Base-by-base conservation (phyloP, 768 basidiomycete genomes). In the Crassisporium funariophilum region DNA sequence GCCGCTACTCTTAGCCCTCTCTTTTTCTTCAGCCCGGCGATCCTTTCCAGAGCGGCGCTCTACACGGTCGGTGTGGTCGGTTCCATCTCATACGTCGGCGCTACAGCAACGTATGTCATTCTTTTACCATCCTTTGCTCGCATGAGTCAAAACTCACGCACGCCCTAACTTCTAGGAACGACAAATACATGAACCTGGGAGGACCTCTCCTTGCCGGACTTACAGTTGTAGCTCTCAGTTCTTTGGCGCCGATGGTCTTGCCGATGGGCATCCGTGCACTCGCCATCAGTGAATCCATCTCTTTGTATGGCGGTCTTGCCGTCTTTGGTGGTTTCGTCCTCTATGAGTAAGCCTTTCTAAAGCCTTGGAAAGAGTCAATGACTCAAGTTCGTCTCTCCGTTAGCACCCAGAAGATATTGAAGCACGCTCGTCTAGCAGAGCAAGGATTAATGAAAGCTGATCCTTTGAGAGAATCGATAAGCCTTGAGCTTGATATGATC, bases 1-100 rank as follows among this genome's bases (percentile, higher is more conserved):
- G 89, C 89, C 5, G 86, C 89, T 5, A 90, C 88, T 2, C 73
- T 95, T 33, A 88, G 86, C 52, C 92, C 92, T 2, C 64, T 95
- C n/a, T 92, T 91, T 72, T 93, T 95, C 77, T 66, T 93, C 36
- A 84, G 75, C 58, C 92, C 92, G 2, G 90, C 88, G 10, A 78
- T 95, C 52, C 77, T 95, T 40, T 86, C 86, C 13, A 83, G 92
- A 22, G 92, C 92, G 7, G 92, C 90, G 4, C 71, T 95, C 2
- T 95, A 95, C 68, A 94, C 92, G 0, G 78, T 83, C 27, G 91
- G 91, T 20, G 81, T 90, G 2, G 88, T 92, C n/a, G 91, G 90
- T 4, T 81, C 88, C 2, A 78, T 95, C 20, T 85, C 85, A 10
- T 95, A 91, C 61, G 77, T 95, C 17, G 92, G 92, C 16, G 91